These are phyloP conservation scores for Penicillium sp. DNA, from an alignment of 2,329 filamentous ascomycete genomes.

Conservation along the genomic window DNA sequence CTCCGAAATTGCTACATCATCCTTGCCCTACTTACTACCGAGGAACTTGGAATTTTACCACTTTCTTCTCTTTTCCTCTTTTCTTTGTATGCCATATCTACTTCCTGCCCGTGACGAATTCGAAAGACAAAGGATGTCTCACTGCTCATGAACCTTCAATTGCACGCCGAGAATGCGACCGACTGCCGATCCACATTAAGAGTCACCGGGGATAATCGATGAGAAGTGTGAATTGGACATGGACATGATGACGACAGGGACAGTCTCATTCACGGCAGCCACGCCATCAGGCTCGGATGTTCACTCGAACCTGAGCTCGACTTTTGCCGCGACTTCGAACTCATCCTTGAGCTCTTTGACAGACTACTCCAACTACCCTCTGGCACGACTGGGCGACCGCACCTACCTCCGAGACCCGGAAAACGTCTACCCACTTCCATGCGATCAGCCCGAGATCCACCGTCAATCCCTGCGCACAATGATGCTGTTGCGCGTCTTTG, in stretches of 20 bases:
- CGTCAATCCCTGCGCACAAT: slow-evolving; percentile 82
- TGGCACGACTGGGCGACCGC: slow-evolving; percentile 73
- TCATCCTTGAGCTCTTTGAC: slow-evolving; percentile 37
- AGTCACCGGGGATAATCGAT: slow-evolving; percentile 18
- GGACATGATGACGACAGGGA: slow-evolving; percentile 34
- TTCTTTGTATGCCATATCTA: neutral
- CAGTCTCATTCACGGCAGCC: slow-evolving; percentile 25
- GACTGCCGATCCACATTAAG: slow-evolving; percentile 17
- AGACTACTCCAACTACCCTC: slow-evolving; percentile 53
- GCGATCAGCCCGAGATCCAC: slow-evolving; percentile 83
- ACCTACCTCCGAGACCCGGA: slow-evolving; percentile 76
- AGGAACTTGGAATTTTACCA: neutral
- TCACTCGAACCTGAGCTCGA: slow-evolving; percentile 35
- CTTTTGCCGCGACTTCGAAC: slow-evolving; percentile 35
- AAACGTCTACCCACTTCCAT: slow-evolving; percentile 79
- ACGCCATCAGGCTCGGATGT: slow-evolving; percentile 34
- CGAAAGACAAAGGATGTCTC: slow-evolving; percentile 13
- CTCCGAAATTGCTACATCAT: slow-evolving; percentile 3
- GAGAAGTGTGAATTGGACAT: slow-evolving; percentile 22
- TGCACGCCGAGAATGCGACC: slow-evolving; percentile 30
- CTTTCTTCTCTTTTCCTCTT: slow-evolving; percentile 3
- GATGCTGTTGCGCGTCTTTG: slow-evolving; percentile 77
- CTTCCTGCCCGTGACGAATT: neutral
- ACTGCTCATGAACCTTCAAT: slow-evolving; percentile 19
- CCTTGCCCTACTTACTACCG: neutral